These are phyloP conservation scores for Starmerella cellae DNA, from an alignment of 805 yeast genomes.

Conservation along the genomic window DNA sequence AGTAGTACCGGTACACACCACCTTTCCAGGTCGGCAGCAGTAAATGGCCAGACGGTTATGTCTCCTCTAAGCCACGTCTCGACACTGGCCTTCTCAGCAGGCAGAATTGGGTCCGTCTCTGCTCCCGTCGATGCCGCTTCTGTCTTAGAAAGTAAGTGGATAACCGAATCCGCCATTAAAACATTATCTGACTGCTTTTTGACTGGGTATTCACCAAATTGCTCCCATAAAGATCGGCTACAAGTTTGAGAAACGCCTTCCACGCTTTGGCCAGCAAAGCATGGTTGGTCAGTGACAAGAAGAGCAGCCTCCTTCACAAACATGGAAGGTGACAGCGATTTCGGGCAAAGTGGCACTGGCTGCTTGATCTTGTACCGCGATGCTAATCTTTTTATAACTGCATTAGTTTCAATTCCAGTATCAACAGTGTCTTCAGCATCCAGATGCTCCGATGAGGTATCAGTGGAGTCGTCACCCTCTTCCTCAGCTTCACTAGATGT, in stretches of 20 bases:
- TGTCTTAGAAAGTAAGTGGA: not conserved
- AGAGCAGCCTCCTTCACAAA: not conserved
- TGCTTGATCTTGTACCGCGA: no score
- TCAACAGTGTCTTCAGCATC: not conserved
- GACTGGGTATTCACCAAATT: not conserved
- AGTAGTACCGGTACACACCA: not conserved
- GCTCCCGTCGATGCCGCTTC: not conserved
- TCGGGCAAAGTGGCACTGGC: not conserved
- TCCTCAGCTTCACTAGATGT: not conserved
- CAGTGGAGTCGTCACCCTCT: not conserved
- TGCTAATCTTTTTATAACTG: no score
- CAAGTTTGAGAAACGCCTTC: not conserved
- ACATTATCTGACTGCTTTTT: not conserved
- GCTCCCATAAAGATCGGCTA: not conserved
- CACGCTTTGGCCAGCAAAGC: not conserved
- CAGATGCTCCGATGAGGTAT: not conserved
- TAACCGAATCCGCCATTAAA: not conserved
- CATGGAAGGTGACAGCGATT: not conserved
- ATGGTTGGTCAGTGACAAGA: not conserved
- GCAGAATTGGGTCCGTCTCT: not conserved
- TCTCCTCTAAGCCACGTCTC: conserved; percentile 4
- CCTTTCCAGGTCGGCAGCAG: not conserved
- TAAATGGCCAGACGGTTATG: not conserved
- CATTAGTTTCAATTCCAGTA: not conserved
- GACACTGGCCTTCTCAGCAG: not conserved